A percentile compares a stretch with the other conserved stretches of the same genome.
These are phyloP conservation scores for Protomyces gravidus DNA, from an alignment of 1,139 yeast species.

Conservation along the genomic window DNA sequence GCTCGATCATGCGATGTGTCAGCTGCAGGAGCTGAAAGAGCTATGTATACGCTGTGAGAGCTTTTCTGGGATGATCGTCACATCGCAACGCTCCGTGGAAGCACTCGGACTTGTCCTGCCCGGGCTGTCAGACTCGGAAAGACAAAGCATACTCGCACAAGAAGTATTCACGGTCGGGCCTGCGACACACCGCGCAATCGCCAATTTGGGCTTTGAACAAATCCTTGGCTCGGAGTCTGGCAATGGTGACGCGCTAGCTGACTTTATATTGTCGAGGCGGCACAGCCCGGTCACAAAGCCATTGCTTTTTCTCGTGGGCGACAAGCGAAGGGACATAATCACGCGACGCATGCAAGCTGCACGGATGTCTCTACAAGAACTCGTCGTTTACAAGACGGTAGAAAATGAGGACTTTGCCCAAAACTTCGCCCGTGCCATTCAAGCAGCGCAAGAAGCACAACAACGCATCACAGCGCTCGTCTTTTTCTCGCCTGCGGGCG, in stretches of 20 bases:
- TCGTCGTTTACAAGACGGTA: slow-evolving; percentile 13
- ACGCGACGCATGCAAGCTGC: slow-evolving; percentile 52
- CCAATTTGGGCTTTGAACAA: slow-evolving; percentile 58
- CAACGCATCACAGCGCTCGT: slow-evolving; percentile 56
- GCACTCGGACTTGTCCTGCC: slow-evolving; percentile 45
- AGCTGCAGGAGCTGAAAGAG: slow-evolving; percentile 48
- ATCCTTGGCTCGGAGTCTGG: slow-evolving; percentile 71
- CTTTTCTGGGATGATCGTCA: slow-evolving; percentile 61
- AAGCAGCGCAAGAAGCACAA: slow-evolving; percentile 24
- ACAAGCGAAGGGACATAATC: slow-evolving; percentile 72
- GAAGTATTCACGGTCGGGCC: slow-evolving; percentile 89
- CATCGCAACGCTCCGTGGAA: slow-evolving; percentile 90
- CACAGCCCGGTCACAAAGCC: slow-evolving; percentile 35
- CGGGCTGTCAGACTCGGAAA: slow-evolving; percentile 1
- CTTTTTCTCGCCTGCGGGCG: slow-evolving; percentile 89
- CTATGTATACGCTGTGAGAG: slow-evolving; percentile 34
- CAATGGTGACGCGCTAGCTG: slow-evolving; percentile 68
- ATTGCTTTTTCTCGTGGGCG: slow-evolving; percentile 75
- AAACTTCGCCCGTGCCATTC: slow-evolving; percentile 4
- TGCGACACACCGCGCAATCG: slow-evolving; percentile 65
- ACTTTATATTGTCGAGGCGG: slow-evolving; percentile 52
- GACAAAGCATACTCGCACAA: slow-evolving; percentile 43
- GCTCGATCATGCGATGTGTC: slow-evolving; percentile 57
- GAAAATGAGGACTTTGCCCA: slow-evolving; percentile 15
- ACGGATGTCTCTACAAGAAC: slow-evolving; percentile 31